Percentiles rank a stretch among this genome's conserved stretches.
These are phyloP conservation scores for Juglanconis oblonga DNA, from an alignment of 2,329 filamentous ascomycete genomes.

Conservation along the genomic window DNA sequence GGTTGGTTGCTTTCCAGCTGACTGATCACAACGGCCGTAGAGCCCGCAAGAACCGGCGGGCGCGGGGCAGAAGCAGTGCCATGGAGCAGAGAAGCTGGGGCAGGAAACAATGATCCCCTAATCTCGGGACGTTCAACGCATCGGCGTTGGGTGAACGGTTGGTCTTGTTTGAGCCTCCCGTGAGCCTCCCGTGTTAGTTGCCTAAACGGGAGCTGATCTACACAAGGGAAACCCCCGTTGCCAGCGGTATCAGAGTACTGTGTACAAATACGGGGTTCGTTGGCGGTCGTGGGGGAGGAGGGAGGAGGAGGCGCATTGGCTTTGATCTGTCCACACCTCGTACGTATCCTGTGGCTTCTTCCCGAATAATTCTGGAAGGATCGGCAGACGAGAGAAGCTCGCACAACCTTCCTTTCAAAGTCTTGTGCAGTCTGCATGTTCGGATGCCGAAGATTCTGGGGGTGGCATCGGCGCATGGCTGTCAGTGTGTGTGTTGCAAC, in stretches of 20 bases:
- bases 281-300: background rate
- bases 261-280: background rate
- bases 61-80: too few relatives aligned
- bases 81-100: too few relatives aligned
- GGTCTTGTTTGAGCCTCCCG: background rate
- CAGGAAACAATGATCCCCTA: too few relatives aligned
- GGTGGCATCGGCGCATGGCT: background rate
- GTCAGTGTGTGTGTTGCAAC: constrained; percentile 28
- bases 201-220: constrained; percentile 4
- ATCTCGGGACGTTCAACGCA: too few relatives aligned
- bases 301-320: too few relatives aligned
- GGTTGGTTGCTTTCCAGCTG: too few relatives aligned
- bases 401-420: background rate
- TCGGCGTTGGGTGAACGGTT: too few relatives aligned
- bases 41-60: too few relatives aligned
- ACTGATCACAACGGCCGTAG: too few relatives aligned
- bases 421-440: background rate
- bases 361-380: background rate
- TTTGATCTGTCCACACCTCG: too few relatives aligned
- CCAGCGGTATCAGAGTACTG: background rate
- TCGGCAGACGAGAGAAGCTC: background rate
- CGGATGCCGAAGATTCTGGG: background rate
- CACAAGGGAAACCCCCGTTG: background rate
- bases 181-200: background rate
- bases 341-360: background rate